Evolutionary conservation across 2,329 filamentous ascomycete species (phyloP).

Genomic region (Colletotrichum theobromicola): DNA sequence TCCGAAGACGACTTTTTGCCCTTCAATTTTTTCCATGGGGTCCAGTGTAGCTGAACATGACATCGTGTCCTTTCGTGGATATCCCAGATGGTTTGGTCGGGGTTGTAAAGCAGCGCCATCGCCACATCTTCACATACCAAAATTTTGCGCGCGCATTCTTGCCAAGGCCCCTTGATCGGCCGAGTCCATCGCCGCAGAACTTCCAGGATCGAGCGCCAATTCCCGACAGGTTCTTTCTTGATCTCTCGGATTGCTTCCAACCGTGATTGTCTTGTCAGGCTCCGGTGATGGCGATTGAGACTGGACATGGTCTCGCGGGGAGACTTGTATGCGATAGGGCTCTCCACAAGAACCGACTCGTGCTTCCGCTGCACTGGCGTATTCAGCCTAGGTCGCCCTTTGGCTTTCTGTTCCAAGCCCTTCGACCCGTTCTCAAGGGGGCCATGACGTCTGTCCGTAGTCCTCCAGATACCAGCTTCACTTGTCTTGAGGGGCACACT

Average conservation of each 20-base stretch:
- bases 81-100: slow-evolving; percentile 29
- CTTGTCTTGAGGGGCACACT: background rate
- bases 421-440: background rate
- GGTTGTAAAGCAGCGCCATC: slow-evolving; percentile 19
- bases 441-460: background rate
- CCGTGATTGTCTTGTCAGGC: slow-evolving; percentile 40
- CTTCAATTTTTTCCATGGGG: background rate
- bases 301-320: slow-evolving; percentile 20
- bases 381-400: background rate
- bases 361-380: background rate
- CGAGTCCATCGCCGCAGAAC: slow-evolving; percentile 42
- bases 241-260: slow-evolving; percentile 37
- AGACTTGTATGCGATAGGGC: slow-evolving; percentile 23
- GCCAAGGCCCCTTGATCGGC: slow-evolving; percentile 20
- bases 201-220: slow-evolving; percentile 46
- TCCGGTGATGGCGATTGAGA: slow-evolving; percentile 23
- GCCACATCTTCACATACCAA: slow-evolving; percentile 22
- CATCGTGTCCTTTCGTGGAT: slow-evolving; percentile 31
- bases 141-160: slow-evolving; percentile 29
- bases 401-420: background rate
- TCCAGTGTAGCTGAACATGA: slow-evolving; percentile 23
- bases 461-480: background rate
- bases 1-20: background rate
- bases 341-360: slow-evolving; percentile 32
- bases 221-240: slow-evolving; percentile 31